Evolutionary conservation across 2,329 filamentous ascomycete species (phyloP), one percentile per base, ranked within the genome.

Genomic region (Exophiala bonariae): DNA sequence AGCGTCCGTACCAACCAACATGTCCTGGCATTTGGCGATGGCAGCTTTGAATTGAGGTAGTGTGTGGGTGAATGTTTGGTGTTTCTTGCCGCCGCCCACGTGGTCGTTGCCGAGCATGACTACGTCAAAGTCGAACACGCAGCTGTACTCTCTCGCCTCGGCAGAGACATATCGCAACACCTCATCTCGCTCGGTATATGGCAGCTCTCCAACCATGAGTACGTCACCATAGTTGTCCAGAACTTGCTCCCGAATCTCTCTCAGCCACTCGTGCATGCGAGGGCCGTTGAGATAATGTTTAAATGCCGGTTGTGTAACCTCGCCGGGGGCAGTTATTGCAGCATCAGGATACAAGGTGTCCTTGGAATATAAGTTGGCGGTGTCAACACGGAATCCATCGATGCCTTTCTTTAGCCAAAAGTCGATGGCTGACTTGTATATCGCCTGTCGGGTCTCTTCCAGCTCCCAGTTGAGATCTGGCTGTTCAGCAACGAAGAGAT

Each of bases 381-480:
- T 66, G 61, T 87, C 83, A 55, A 86, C 76, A 9, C 83, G 76
- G 68, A 86, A 87, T 2, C 83, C 84, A 44, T 84, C 80, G 1
- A 88, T 81, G 3, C 86, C 86, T 22, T 77, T 76, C 33, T 84
- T 72, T 1, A 90, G 76, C 87, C 87, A 91, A 62, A 89, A 91
- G 37, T 78, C 75, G 77, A 89, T 86, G 1, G 82, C 73, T 5
- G 74, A 76, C 26, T 84, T 75, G 64, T 87, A 86, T 17, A 89
- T 80, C 3, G 85, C 86, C 26, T 75, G 67, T 3, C 86, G 77
- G 0, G 81, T 78, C 18, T 77, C 78, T 0, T 73, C 69, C 46
- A 83, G 85, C 61, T 89, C 85, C 86, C 86, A 91, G 65, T 91
- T 91, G 11, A 91, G 71, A 58, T 91, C 87, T 0, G 87, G 86